phyloP scores from a whole-genome alignment of 2,329 filamentous ascomycete species.

The Fusarium euwallaceae region DNA sequence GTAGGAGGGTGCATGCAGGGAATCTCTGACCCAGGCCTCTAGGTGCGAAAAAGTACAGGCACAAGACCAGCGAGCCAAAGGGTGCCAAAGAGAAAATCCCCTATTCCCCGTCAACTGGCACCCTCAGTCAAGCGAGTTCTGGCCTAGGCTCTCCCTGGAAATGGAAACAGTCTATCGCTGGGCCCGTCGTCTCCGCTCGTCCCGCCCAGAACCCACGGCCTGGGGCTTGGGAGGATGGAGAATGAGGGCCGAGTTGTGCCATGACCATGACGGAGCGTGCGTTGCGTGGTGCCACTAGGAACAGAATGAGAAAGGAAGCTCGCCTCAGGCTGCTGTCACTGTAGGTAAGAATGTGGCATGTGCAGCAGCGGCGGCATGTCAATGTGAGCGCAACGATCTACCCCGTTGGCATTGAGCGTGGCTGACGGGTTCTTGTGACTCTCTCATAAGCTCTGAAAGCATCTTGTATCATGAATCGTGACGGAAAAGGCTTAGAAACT shows the following conservation, averaged over 20 bases:
- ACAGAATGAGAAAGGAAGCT: slow-evolving; percentile 30
- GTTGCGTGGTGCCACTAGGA: slow-evolving; percentile 38
- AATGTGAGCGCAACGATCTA: neutral
- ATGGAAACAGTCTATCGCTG: slow-evolving; percentile 9
- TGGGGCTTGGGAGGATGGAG: slow-evolving; percentile 24
- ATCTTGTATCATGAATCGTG: neutral
- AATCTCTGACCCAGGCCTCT: slow-evolving; percentile 8
- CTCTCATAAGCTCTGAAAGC: neutral
- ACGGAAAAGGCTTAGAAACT: neutral
- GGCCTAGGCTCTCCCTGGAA: slow-evolving; percentile 10
- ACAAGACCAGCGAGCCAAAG: neutral
- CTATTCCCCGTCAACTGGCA: slow-evolving; percentile 5
- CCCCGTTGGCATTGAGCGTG: slow-evolving; percentile 5
- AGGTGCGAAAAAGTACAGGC: slow-evolving; percentile 5
- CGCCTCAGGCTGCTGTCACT: slow-evolving; percentile 17
- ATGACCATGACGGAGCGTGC: slow-evolving; percentile 27
- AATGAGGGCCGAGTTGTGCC: slow-evolving; percentile 16
- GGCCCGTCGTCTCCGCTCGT: slow-evolving; percentile 25
- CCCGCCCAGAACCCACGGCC: slow-evolving; percentile 21
- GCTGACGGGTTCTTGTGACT: neutral
- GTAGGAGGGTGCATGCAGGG: slow-evolving; percentile 13
- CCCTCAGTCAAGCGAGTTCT: neutral
- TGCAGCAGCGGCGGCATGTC: slow-evolving; percentile 2
- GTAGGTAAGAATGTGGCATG: slow-evolving; percentile 20
- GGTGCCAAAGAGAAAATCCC: slow-evolving; percentile 1